Evolutionary conservation across 1,284 basidiomycete genomes (phyloP), one percentile per base, ranked within the genome.

Genomic region (Cutaneotrichosporon spelunceum): DNA sequence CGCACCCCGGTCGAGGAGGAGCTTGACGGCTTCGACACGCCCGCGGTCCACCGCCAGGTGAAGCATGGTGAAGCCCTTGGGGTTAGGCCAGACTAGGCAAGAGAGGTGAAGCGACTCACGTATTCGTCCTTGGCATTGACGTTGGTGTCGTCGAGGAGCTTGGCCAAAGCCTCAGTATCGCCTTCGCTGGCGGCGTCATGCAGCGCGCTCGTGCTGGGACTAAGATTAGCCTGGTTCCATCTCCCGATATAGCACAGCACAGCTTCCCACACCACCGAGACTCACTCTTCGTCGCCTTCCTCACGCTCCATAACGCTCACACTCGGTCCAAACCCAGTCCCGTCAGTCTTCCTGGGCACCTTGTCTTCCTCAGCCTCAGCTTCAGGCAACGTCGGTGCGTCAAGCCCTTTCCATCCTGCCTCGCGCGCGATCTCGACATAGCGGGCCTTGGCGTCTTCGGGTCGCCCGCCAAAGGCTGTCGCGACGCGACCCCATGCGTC

Each of bases 31-130:
- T 0, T 81, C 79, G 4, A 80, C 57, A 67, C 86, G 83, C 0
- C 91, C 92, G 73, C 92, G 82, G 72, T 95, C 92, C 21, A 86
- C 85, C 1, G 92, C 91, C 0, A 94, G 82, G 70, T 95, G 92
- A 26, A 95, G 75, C 14, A 91, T 83, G 0, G 91, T 89, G 73
- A 90, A 93, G 34, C 89, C 91, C 90, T 93, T 72, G 24, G 10
- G 36, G 23, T 52, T 30, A 16, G 16, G 27, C 14, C 2, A 29
- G 19, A 24, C 45, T 63, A 24, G 13, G 23, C 48, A 36, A n/a
- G n/a, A n/a, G n/a, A n/a, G n/a, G n/a, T n/a, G n/a, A n/a, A n/a
- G n/a, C 21, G 14, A 73, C 78, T 74, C 74, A 92, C 91, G 79
- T 84, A 89, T 79, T 88, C 83, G 60, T 87, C 86, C 45, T 72